These are phyloP conservation scores for Saccharomycopsis hybrid DNA, from an alignment of 1,139 yeast genomes.

Conservation along the genomic window DNA sequence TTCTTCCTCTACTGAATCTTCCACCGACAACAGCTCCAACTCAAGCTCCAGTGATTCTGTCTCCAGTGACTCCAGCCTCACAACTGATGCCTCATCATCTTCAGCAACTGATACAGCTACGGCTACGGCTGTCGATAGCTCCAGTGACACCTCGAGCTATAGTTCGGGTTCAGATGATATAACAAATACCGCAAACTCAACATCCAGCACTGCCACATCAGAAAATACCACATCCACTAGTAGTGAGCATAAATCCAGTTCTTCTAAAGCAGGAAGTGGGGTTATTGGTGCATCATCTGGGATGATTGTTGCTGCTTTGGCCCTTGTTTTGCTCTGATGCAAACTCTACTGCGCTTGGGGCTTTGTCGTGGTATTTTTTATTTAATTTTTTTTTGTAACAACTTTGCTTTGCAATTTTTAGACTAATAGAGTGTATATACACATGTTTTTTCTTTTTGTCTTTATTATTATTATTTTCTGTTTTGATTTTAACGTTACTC, in stretches of 20 bases:
- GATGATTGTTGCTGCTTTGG: constrained; percentile 14
- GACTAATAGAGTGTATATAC: background rate
- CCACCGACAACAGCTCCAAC: constrained; percentile 6
- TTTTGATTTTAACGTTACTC: background rate
- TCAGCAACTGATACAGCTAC: background rate
- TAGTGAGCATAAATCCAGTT: background rate
- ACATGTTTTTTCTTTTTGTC: background rate
- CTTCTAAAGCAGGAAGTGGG: background rate
- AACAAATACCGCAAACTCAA: constrained; percentile 1
- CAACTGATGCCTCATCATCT: constrained; percentile 4
- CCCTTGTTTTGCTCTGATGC: constrained; percentile 9
- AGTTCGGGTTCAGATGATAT: background rate
- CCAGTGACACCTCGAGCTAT: background rate
- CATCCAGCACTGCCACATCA: constrained; percentile 1
- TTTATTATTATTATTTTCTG: background rate
- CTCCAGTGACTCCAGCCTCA: constrained; percentile 1
- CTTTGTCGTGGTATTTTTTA: no score
- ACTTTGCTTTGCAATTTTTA: background rate
- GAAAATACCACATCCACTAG: background rate
- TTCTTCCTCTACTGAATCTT: constrained; percentile 2
- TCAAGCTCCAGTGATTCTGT: background rate
- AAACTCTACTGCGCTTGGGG: background rate
- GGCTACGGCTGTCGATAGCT: background rate
- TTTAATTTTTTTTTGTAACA: background rate
- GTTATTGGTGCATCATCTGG: constrained; percentile 8